A percentile compares a stretch with the other conserved stretches of the same genome.
Conservation (phyloP, 1,139 yeast species). For the Suhomyces atakaporum region DNA sequence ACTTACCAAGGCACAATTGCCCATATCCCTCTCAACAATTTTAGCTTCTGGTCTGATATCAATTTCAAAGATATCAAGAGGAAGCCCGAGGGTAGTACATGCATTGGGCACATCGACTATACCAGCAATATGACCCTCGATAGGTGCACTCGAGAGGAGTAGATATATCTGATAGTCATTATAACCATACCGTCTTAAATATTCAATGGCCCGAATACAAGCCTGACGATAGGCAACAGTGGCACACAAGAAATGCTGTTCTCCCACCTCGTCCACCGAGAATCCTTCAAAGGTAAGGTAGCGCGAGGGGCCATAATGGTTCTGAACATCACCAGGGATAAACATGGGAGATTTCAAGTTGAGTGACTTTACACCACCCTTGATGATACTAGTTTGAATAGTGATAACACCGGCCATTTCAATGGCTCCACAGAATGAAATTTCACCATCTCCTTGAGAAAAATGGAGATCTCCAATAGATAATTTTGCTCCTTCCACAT, state of each 20-base stretch:
- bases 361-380: slow-evolving; percentile 41
- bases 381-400: slow-evolving; percentile 38
- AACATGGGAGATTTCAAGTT: slow-evolving; percentile 48
- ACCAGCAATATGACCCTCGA: slow-evolving; percentile 50
- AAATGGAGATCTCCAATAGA: slow-evolving; percentile 53
- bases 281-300: slow-evolving; percentile 55
- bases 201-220: slow-evolving; percentile 50
- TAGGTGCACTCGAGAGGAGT: slow-evolving; percentile 48
- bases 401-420: slow-evolving; percentile 54
- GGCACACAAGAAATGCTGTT: slow-evolving; percentile 46
- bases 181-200: slow-evolving; percentile 49
- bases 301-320: slow-evolving; percentile 47
- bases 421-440: slow-evolving; percentile 55
- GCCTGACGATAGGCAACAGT: slow-evolving; percentile 53
- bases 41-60: slow-evolving; percentile 45
- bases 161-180: slow-evolving; percentile 52
- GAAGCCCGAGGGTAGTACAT: slow-evolving; percentile 51
- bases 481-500: slow-evolving; percentile 48
- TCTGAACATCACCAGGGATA: slow-evolving; percentile 50
- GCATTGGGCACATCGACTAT: slow-evolving; percentile 55
- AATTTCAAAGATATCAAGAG: slow-evolving; percentile 53
- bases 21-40: slow-evolving; percentile 26
- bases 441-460: slow-evolving; percentile 55
- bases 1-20: slow-evolving; percentile 40
- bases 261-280: slow-evolving; percentile 48